phyloP scores from a whole-genome alignment of 371 early-diverging fungal species.

The Basidiobolus meristosporus region DNA sequence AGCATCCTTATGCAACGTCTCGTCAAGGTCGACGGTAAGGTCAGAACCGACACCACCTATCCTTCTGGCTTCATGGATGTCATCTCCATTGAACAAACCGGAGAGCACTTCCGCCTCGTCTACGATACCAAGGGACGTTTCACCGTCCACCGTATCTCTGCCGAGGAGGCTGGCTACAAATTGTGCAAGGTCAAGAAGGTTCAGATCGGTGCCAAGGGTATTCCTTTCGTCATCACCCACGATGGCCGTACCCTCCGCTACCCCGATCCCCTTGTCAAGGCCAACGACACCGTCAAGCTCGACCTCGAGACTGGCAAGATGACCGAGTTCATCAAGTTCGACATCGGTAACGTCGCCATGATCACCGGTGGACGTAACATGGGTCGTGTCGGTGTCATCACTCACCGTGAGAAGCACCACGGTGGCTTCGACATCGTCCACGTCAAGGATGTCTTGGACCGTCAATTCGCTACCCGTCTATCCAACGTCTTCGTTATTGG shows the following conservation, averaged over 20 bases:
- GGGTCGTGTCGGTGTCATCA: constrained; percentile 98
- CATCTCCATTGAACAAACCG: constrained; percentile 96
- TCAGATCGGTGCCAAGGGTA: constrained; percentile 81
- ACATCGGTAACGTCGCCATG: constrained; percentile 89
- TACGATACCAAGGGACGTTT: constrained; percentile 99
- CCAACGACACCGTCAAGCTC: constrained; percentile 97
- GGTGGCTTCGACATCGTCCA: constrained; percentile 94
- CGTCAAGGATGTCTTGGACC: constrained; percentile 77
- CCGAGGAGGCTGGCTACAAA: constrained; percentile 97
- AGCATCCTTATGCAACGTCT: constrained; percentile 95
- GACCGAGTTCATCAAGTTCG: constrained; percentile 88
- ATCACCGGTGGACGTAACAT: constrained; percentile 98
- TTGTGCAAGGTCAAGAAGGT: constrained; percentile 96
- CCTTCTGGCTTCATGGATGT: constrained; percentile 99
- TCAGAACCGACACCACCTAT: constrained; percentile 95
- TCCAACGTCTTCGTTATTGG: constrained; percentile 90
- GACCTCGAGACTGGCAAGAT: constrained; percentile 90
- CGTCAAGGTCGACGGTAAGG: constrained; percentile 98
- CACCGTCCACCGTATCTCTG: constrained; percentile 97
- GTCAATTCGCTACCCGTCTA: constrained; percentile 76
- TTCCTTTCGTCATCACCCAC: constrained; percentile 96
- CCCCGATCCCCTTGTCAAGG: constrained; percentile 97
- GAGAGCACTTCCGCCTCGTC: constrained; percentile 98
- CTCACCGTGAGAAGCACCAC: constrained; percentile 91
- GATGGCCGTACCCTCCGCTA: constrained; percentile 99